These are phyloP conservation scores for Cutaneotrichosporon dermatis DNA, from an alignment of 1,284 basidiomycete genomes.

Conservation along the genomic window DNA sequence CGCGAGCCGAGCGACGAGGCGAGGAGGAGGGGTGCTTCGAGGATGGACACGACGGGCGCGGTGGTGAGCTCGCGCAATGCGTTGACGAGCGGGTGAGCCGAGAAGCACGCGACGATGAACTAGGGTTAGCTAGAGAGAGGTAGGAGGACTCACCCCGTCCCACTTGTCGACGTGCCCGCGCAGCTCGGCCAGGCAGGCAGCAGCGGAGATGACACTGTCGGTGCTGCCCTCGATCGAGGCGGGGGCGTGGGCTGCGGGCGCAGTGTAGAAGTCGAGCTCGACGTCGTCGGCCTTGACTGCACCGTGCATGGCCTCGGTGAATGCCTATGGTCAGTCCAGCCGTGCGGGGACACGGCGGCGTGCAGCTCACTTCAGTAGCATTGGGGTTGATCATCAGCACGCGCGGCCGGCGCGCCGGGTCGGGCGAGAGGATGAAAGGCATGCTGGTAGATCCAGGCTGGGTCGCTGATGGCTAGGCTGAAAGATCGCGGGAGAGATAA, in stretches of 20 bases:
- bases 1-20: conserved; percentile 35
- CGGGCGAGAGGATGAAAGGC: conserved; percentile 11
- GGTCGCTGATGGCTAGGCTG: too few relatives aligned
- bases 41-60: conserved; percentile 52
- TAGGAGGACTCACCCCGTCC: conserved; percentile 25
- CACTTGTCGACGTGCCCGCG: conserved; percentile 15
- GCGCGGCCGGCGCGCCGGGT: conserved; percentile 9
- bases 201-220: conserved; percentile 49
- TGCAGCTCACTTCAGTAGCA: conserved; percentile 44
- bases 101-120: conserved; percentile 56
- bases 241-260: conserved; percentile 43
- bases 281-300: conserved; percentile 5
- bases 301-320: conserved; percentile 17
- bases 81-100: conserved; percentile 53
- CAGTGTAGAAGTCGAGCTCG: conserved; percentile 49
- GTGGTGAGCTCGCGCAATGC: conserved; percentile 48
- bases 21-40: conserved; percentile 53
- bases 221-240: conserved; percentile 51
- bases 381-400: conserved; percentile 57
- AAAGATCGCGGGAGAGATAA: too few relatives aligned
- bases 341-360: too few relatives aligned
- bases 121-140: conserved; percentile 14
- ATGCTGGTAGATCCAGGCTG: neutral
- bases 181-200: conserved; percentile 38
- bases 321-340: conserved; percentile 4